Percentiles rank a stretch among this genome's conserved stretches.
These are phyloP conservation scores for Vaccinium macrocarpon DNA, from an alignment of 148 eudicot species.

Conservation along the genomic window DNA sequence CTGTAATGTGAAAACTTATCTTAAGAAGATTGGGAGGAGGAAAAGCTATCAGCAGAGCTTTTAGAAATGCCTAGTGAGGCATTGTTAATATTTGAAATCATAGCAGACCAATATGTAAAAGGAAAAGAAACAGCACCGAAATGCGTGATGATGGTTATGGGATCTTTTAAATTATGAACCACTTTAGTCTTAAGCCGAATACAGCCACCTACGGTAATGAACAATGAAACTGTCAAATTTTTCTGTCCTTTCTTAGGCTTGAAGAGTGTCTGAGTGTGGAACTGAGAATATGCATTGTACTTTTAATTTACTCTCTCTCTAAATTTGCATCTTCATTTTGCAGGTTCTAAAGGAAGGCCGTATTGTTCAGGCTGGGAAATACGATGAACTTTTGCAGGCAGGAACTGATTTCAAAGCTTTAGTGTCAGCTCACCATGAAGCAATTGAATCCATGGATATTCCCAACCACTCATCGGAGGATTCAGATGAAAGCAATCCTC, in stretches of 20 bases:
- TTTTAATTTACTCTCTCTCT: conserved; percentile 2
- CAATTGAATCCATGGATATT: conserved; percentile 86
- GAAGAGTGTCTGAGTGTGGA: conserved; percentile 2
- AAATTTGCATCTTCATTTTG: not conserved
- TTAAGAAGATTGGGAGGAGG: not conserved
- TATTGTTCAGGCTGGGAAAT: conserved; percentile 85
- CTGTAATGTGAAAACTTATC: not conserved
- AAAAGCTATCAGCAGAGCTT: not conserved
- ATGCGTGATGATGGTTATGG: conserved; percentile 11
- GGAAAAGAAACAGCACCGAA: not conserved
- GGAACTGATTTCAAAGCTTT: conserved; percentile 79
- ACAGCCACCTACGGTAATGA: not conserved
- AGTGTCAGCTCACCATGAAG: conserved; percentile 89
- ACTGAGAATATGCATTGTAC: not conserved
- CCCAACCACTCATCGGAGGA: conserved; percentile 61
- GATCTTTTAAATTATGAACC: not conserved
- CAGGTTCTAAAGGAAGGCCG: conserved; percentile 92
- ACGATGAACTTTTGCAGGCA: conserved; percentile 79
- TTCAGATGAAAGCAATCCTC: conserved; percentile 44
- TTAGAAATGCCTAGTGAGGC: conserved; percentile 4
- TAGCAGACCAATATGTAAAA: not conserved
- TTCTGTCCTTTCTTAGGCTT: not conserved
- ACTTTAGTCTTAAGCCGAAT: not conserved
- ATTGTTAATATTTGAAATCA: not conserved
- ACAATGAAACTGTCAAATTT: not conserved